Conservation (phyloP, 108 stramenopile species). For the Nitzschia sp. region DNA sequence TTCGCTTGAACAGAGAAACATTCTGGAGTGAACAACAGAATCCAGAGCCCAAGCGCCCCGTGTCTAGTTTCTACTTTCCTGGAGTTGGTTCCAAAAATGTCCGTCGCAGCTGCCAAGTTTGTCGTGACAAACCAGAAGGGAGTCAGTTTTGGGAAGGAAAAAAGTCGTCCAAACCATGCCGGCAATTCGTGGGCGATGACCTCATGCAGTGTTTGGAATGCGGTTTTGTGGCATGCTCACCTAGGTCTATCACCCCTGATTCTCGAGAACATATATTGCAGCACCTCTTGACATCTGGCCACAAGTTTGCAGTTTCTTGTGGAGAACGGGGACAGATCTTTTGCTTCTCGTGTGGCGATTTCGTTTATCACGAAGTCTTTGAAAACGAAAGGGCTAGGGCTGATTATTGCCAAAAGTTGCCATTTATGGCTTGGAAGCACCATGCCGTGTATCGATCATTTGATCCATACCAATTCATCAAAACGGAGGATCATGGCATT, state of each 20-base stretch:
- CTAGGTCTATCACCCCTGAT: constrained; percentile 30
- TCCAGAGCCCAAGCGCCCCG: neutral
- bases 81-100: neutral
- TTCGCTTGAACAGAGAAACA: constrained; percentile 24
- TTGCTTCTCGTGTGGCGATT: constrained; percentile 73
- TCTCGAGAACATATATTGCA: constrained; percentile 51
- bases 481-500: constrained; percentile 63
- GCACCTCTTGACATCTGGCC: constrained; percentile 64
- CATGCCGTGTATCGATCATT: constrained; percentile 63
- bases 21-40: constrained; percentile 20
- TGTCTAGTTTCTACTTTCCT: constrained; percentile 7
- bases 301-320: constrained; percentile 73
- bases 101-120: constrained; percentile 5
- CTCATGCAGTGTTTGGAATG: constrained; percentile 81
- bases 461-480: constrained; percentile 62
- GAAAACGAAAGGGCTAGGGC: constrained; percentile 69
- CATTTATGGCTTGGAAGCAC: constrained; percentile 59
- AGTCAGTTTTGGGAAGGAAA: constrained; percentile 9
- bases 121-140: neutral
- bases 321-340: constrained; percentile 60
- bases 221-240: constrained; percentile 56
- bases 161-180: constrained; percentile 2
- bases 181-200: constrained; percentile 43
- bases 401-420: constrained; percentile 48
- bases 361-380: constrained; percentile 70